Percentiles rank a stretch among this genome's conserved stretches.
Evolutionary conservation across 116 monocot species (phyloP).

Genomic region (Trichopus zeylanicus): DNA sequence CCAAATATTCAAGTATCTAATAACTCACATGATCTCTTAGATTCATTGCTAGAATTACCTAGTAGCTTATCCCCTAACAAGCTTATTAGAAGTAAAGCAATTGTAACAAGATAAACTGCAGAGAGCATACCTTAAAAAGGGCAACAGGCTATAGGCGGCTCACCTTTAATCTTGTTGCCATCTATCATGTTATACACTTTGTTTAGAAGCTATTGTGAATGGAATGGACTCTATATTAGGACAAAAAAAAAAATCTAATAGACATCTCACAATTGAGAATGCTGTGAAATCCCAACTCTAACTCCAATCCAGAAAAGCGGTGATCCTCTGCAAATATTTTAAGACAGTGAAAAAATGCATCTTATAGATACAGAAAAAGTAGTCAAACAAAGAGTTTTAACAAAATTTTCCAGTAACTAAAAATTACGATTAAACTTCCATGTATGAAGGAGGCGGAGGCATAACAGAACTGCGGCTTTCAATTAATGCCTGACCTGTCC

Average conservation of each 20-base stretch:
- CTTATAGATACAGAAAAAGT: background rate
- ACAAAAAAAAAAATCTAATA: background rate
- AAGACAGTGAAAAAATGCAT: background rate
- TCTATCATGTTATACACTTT: background rate
- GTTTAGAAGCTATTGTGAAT: background rate
- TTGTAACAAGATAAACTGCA: background rate
- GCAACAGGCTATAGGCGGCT: background rate
- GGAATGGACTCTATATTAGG: background rate
- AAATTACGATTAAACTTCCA: background rate
- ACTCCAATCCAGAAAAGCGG: slow-evolving; percentile 18
- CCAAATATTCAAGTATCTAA: too few relatives aligned
- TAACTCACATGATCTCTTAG: too few relatives aligned
- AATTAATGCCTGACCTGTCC: background rate
- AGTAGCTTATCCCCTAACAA: too few relatives aligned
- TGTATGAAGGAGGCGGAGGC: background rate
- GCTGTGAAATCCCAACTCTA: slow-evolving; percentile 10
- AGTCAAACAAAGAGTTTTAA: background rate
- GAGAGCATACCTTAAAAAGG: background rate
- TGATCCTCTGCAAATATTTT: slow-evolving; percentile 8
- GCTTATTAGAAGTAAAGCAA: too few relatives aligned
- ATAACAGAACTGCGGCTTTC: background rate
- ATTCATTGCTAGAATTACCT: background rate
- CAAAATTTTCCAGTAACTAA: background rate
- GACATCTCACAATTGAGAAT: slow-evolving; percentile 9
- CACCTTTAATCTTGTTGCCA: slow-evolving; percentile 15